Percentiles rank a stretch among this genome's conserved stretches.
Conservation (phyloP, 805 yeast species). For the Cyberlindnera saturnus region DNA sequence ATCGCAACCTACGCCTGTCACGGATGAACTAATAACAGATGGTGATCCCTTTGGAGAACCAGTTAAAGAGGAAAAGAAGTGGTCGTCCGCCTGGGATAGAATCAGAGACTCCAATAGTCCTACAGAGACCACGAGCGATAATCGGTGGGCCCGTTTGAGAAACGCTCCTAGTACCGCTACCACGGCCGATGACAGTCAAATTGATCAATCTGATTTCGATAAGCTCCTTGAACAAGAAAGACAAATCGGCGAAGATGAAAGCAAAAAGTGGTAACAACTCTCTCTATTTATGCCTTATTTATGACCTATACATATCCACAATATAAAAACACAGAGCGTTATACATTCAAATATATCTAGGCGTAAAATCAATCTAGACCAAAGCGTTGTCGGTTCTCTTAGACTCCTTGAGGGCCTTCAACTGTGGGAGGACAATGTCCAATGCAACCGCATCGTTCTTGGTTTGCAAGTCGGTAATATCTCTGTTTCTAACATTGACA, state of each 20-base stretch:
- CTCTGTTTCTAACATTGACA: constrained; percentile 96
- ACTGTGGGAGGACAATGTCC: constrained; percentile 64
- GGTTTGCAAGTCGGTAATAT: constrained; percentile 85
- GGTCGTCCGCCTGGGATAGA: constrained; percentile 32
- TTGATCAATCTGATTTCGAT: constrained; percentile 19
- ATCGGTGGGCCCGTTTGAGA: background rate
- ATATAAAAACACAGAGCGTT: background rate
- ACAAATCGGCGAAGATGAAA: constrained; percentile 12
- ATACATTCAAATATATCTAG: background rate
- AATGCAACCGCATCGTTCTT: constrained; percentile 80
- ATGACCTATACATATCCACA: background rate
- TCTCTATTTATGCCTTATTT: background rate
- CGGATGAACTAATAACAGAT: background rate
- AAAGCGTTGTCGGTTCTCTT: constrained; percentile 66
- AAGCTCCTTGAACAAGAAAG: constrained; percentile 22
- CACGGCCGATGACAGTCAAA: background rate
- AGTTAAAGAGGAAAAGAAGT: constrained; percentile 1
- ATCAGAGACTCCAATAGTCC: constrained; percentile 26
- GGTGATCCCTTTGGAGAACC: constrained; percentile 22
- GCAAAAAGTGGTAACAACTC: constrained; percentile 12
- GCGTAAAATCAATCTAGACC: constrained; percentile 5
- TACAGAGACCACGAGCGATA: background rate
- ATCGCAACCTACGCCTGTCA: background rate
- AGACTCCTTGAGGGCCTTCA: constrained; percentile 60
- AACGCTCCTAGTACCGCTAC: background rate